These are phyloP conservation scores for Neostapfia colusana DNA, from an alignment of 176 grass and related monocot species.

Conservation along the genomic window DNA sequence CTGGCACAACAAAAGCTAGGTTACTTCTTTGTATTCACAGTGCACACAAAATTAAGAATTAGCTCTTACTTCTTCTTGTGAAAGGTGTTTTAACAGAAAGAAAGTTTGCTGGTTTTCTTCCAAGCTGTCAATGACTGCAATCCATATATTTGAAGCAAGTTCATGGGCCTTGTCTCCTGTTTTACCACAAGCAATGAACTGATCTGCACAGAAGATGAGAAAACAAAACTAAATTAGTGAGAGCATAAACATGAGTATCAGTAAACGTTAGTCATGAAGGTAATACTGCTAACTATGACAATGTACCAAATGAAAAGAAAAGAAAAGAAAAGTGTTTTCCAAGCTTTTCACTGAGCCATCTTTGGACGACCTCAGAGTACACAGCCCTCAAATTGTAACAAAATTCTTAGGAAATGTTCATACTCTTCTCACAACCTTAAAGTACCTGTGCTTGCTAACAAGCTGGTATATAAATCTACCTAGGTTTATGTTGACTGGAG, in stretches of 20 bases:
- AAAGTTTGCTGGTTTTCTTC: slow-evolving; percentile 85
- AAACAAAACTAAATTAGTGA: background rate
- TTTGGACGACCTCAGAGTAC: background rate
- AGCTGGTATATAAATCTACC: background rate
- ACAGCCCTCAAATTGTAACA: background rate
- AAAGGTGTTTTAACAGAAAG: slow-evolving; percentile 64
- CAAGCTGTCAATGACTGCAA: slow-evolving; percentile 88
- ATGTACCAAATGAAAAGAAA: background rate
- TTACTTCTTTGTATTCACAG: background rate
- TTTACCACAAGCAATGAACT: slow-evolving; percentile 90
- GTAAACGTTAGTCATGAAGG: slow-evolving; percentile 10
- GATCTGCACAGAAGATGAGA: slow-evolving; percentile 60
- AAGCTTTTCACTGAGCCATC: slow-evolving; percentile 5
- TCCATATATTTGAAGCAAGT: slow-evolving; percentile 88
- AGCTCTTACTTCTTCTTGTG: slow-evolving; percentile 83
- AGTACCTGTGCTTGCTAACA: background rate
- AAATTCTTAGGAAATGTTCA: background rate
- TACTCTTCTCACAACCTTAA: slow-evolving; percentile 18
- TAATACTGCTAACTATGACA: background rate
- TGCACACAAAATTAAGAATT: slow-evolving; percentile 9
- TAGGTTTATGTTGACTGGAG: background rate
- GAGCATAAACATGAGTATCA: background rate
- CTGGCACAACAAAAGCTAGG: background rate
- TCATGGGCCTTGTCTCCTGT: slow-evolving; percentile 91
- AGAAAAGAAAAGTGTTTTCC: slow-evolving; percentile 8